Percentiles rank a stretch among this genome's conserved stretches.
Evolutionary conservation across 495 filamentous ascomycete species (phyloP).

Genomic region (Neurospora sp.): DNA sequence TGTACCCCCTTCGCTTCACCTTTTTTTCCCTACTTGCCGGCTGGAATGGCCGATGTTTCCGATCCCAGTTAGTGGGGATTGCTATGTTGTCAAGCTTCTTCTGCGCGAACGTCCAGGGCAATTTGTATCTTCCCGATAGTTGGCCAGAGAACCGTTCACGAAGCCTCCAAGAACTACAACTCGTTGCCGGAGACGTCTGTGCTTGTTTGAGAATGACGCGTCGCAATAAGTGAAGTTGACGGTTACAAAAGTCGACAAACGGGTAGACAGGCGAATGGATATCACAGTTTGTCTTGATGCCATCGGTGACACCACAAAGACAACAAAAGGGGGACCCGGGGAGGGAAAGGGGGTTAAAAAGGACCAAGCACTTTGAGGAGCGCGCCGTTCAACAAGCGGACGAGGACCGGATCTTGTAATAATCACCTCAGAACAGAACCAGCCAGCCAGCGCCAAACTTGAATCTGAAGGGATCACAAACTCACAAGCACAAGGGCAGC

Average conservation of each 20-base stretch:
- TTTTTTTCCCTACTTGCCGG: neutral
- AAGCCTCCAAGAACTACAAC: neutral
- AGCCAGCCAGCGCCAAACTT: neutral
- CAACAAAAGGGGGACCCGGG: neutral
- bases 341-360: neutral
- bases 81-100: neutral
- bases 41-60: neutral
- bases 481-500: neutral
- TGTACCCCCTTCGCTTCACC: neutral
- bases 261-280: neutral
- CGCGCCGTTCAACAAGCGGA: constrained; percentile 1
- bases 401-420: neutral
- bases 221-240: neutral
- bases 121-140: neutral
- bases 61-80: neutral
- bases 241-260: neutral
- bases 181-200: neutral
- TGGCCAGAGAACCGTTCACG: neutral
- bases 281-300: neutral
- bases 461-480: neutral
- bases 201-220: neutral
- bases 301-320: neutral
- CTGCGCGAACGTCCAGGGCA: neutral
- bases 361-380: neutral
- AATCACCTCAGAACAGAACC: neutral